phyloP scores from a whole-genome alignment of 2,329 filamentous ascomycete genomes.

The Elsinoe australis region DNA sequence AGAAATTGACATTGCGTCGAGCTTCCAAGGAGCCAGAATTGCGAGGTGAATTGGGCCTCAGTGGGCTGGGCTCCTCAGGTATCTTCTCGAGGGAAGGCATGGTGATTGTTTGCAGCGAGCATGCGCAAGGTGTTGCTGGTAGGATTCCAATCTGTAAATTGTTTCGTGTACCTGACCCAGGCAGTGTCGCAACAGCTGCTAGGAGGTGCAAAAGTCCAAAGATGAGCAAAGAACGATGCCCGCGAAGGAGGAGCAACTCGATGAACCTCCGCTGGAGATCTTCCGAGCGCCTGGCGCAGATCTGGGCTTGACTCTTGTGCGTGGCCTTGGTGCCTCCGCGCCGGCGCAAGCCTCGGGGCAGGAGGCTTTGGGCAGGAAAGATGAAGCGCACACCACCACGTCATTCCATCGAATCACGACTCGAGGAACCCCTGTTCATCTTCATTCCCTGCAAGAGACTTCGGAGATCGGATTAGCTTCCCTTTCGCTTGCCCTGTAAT shows the following conservation, averaged over 20 bases:
- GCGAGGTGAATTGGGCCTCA: constrained; percentile 16
- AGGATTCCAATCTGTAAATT: too few species aligned
- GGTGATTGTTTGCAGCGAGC: neutral
- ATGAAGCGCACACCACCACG: constrained; percentile 2
- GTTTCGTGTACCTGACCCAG: constrained; percentile 11
- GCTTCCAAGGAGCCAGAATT: constrained; percentile 5
- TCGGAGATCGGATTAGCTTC: constrained; percentile 12
- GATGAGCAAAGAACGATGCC: constrained; percentile 8
- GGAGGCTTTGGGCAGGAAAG: constrained; percentile 3
- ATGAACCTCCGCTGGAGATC: neutral
- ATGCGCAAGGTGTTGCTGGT: constrained; percentile 1
- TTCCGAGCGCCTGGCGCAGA: constrained; percentile 6
- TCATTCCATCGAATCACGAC: constrained; percentile 2
- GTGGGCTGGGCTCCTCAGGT: constrained; percentile 15
- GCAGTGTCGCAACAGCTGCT: too few species aligned
- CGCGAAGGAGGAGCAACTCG: constrained; percentile 5
- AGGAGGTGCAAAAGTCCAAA: neutral
- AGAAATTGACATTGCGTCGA: constrained; percentile 25
- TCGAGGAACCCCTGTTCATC: constrained; percentile 10
- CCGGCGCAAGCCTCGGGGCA: too few species aligned
- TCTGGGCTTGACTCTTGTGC: constrained; percentile 1
- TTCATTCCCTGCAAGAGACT: neutral
- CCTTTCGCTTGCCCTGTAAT: neutral
- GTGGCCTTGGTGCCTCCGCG: neutral
- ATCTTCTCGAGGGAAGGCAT: constrained; percentile 15